Conservation (phyloP, 1,284 basidiomycete species). For the Sparassis latifolia region DNA sequence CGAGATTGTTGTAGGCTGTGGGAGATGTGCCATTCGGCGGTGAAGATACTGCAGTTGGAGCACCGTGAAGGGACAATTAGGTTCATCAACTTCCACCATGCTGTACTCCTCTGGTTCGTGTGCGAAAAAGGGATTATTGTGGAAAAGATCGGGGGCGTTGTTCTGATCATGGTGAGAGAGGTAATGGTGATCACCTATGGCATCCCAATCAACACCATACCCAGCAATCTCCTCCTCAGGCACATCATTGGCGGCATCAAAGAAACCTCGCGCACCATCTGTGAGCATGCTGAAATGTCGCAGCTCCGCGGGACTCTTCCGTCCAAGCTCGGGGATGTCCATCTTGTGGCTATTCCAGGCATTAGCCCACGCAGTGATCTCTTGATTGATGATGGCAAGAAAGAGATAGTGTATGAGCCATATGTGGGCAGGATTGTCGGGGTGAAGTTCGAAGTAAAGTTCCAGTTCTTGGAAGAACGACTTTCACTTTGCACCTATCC, state of each 20-base stretch:
- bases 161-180: background rate
- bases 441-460: background rate
- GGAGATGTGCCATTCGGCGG: no score
- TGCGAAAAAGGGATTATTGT: background rate
- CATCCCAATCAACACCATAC: background rate
- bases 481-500: background rate
- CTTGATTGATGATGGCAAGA: background rate
- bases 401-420: constrained; percentile 1
- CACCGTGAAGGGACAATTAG: background rate
- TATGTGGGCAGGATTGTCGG: background rate
- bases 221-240: background rate
- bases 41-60: no score
- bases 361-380: background rate
- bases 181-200: background rate
- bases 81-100: background rate
- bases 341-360: background rate
- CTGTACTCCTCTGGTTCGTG: background rate
- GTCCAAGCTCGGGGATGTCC: background rate
- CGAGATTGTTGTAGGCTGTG: no score
- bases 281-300: background rate
- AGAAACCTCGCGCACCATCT: background rate
- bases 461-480: background rate
- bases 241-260: background rate
- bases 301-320: background rate
- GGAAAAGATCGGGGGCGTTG: background rate